Base-by-base conservation (phyloP, 768 basidiomycete species). In the Auricularia heimuer region DNA sequence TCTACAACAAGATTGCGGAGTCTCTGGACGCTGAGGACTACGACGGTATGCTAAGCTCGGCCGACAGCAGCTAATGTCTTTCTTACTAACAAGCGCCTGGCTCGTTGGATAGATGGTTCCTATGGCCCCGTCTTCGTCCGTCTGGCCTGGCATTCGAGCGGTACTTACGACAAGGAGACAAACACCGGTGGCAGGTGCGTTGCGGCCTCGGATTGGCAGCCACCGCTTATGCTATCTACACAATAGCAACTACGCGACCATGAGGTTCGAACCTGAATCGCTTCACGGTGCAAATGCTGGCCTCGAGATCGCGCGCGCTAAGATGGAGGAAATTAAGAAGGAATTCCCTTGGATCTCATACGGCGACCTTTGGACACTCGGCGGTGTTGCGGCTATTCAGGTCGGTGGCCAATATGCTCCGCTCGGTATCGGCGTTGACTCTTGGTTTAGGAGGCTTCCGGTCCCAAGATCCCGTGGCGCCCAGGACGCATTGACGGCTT, bases 331-430 rank as follows among this genome's bases (percentile, higher is more conserved):
- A 65, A 75, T 98, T 73, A 95, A 98, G 80, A 71, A 85, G 63
- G 85, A 96, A 70, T 92, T 89, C 80, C 82, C 86, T 0, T 95
- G 94, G 93, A 97, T 98, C 69, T 89, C 85, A 65, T 98, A 97
- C 74, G 95, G 94, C 68, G 95, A 98, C 74, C 80, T 97, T 65
- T 97, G 95, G 94, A 99, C 96, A 33, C 87, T 99, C 45, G 96
- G 80, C 63, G 96, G 96, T 72, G 95, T 98, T 65, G 84, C 83
- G 68, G 94, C 95, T 63, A 78, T 98, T 62, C 90, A 91, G 80
- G 82, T 82, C 64, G 21, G 73, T 65, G 29, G 16, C 24, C 7
- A 18, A 3, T 36, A 36, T n/a, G 54, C n/a, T 62, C 14, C 21
- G n/a, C 44, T 4, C 18, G 33, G 10, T 47, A 18, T 63, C 54